Base-by-base conservation (phyloP, 2,329 filamentous ascomycete genomes). In the Arthrobotrys sphaeroides region DNA sequence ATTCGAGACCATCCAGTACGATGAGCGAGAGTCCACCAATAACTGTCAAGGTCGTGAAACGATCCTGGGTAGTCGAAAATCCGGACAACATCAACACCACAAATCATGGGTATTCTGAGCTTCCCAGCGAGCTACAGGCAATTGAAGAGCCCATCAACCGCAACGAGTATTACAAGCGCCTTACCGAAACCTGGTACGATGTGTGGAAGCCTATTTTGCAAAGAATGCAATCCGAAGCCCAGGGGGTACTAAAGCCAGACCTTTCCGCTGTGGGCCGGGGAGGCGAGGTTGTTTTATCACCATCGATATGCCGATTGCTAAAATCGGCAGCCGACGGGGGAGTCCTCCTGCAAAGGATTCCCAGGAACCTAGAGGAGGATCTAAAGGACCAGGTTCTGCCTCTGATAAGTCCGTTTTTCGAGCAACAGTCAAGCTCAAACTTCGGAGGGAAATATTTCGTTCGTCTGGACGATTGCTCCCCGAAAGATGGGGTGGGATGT, bases 401-500 rank as follows among this genome's bases (percentile, higher is more conserved):
- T 20, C 20, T 55, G 20, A 3, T 66, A 13, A 6, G 5, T 1
- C 61, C 61, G 33, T 66, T 20, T 10, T 43, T 66, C 33, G 24
- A 16, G 24, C 6, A 18, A 18, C 38, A 36, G 7, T 9, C 28
- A 20, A 9, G 43, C 5, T 28, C 40, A 6, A 38, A 1, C n/a
- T 10, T 16, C 6, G 24, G 0, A 0, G 18, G 6, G 2, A 53
- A 28, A 10, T 66, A 66, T 22, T 66, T 66, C 16, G 33, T 55
- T 4, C 61, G 61, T 18, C 31, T 66, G n/a, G 55, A 66, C 33
- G 45, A 36, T 22, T 66, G 61, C 36, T 66, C 61, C 28, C 61
- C 61, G 12, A 66, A 66, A 33, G 61, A 55, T 13, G 61, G 61
- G 31, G 33, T 55, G 13, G 61, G 61, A 24, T 16, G 33, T 2